phyloP scores from a whole-genome alignment of 805 yeast genomes.

The Kregervanrija fluxuum region DNA sequence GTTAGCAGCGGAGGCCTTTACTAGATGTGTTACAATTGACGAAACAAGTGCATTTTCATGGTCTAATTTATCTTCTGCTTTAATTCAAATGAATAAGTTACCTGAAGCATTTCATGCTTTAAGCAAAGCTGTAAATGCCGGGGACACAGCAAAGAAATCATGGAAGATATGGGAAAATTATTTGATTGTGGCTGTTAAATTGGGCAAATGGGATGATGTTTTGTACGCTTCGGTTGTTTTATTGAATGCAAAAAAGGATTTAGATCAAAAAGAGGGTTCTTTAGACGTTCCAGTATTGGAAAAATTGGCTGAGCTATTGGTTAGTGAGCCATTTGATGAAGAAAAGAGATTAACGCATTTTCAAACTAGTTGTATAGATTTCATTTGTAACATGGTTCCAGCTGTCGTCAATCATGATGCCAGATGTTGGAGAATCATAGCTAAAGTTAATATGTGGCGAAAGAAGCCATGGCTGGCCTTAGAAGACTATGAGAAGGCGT shows the following conservation, averaged over 20 bases:
- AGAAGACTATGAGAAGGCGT: conserved; percentile 82
- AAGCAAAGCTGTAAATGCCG: conserved; percentile 65
- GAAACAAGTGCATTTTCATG: conserved; percentile 77
- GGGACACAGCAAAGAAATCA: conserved; percentile 59
- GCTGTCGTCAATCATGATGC: conserved; percentile 57
- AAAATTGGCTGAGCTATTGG: conserved; percentile 59
- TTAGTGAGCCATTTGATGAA: conserved; percentile 39
- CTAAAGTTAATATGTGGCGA: conserved; percentile 83
- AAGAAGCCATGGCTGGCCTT: conserved; percentile 81
- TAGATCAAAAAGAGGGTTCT: conserved; percentile 47
- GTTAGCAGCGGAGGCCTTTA: conserved; percentile 84
- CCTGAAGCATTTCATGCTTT: conserved; percentile 82
- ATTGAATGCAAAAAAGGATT: conserved; percentile 47
- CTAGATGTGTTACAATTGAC: conserved; percentile 82
- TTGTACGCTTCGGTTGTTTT: conserved; percentile 64
- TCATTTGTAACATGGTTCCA: conserved; percentile 65
- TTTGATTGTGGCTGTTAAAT: conserved; percentile 69
- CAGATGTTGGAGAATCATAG: conserved; percentile 76
- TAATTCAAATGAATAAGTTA: conserved; percentile 53
- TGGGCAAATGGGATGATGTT: conserved; percentile 87
- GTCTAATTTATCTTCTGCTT: conserved; percentile 85
- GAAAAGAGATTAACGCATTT: conserved; percentile 42
- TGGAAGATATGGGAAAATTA: conserved; percentile 93
- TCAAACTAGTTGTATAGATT: conserved; percentile 63
- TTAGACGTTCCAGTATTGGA: conserved; percentile 74